phyloP scores from a whole-genome alignment of 805 yeast species.

The Kluyveromyces wickerhamii region DNA sequence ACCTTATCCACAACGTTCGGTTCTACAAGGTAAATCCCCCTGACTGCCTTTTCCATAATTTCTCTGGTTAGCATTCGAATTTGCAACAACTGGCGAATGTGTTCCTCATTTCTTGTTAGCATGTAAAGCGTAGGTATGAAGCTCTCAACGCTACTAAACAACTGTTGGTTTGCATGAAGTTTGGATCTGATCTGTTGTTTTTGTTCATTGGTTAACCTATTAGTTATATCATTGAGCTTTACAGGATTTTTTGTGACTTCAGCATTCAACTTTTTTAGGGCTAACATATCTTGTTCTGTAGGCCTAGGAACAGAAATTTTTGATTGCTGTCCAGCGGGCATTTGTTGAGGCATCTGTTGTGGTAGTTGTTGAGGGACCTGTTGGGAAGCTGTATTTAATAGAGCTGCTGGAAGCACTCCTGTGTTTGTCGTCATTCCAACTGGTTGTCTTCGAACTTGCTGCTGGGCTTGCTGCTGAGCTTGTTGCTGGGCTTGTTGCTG shows the following conservation, averaged over 20 bases:
- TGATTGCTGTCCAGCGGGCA: conserved; percentile 10
- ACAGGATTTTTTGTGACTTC: conserved; percentile 65
- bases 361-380: conserved; percentile 5
- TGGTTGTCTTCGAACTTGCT: conserved; percentile 5
- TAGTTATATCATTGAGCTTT: conserved; percentile 57
- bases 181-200: conserved; percentile 51
- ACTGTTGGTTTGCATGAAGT: conserved; percentile 39
- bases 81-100: conserved; percentile 68
- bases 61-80: conserved; percentile 72
- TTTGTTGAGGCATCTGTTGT: conserved; percentile 1
- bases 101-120: conserved; percentile 65
- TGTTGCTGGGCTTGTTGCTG: conserved; percentile 8
- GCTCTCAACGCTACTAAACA: conserved; percentile 63
- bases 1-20: conserved; percentile 65
- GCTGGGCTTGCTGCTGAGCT: conserved; percentile 8
- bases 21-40: conserved; percentile 61
- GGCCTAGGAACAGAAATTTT: conserved; percentile 26
- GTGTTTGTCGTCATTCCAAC: neutral
- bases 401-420: neutral
- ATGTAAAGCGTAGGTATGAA: conserved; percentile 72
- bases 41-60: conserved; percentile 60
- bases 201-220: conserved; percentile 52
- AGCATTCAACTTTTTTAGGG: conserved; percentile 53
- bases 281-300: conserved; percentile 56
- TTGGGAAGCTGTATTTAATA: neutral